phyloP scores from a whole-genome alignment of 441 rosid species.

The Euphorbia celastroides region DNA sequence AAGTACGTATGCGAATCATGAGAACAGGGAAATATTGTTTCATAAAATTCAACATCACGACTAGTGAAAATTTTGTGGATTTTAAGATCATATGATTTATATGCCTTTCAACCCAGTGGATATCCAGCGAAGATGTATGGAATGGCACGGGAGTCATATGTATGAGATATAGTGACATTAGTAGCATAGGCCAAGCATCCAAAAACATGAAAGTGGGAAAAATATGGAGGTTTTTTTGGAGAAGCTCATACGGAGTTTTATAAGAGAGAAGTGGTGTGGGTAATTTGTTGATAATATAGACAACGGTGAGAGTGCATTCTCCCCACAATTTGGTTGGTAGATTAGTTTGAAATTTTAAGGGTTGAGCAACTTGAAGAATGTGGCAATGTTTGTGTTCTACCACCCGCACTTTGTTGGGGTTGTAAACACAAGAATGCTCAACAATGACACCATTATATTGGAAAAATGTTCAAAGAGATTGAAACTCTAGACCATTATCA shows the following conservation, averaged over 20 bases:
- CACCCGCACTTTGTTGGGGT: not conserved
- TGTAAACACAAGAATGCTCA: no score
- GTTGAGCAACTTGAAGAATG: not conserved
- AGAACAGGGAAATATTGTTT: not conserved
- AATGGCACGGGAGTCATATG: not conserved
- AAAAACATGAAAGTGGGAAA: not conserved
- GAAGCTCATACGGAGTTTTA: constrained; percentile 1
- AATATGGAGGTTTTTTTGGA: not conserved
- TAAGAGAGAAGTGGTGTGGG: not conserved
- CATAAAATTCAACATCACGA: constrained; percentile 8
- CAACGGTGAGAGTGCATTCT: not conserved
- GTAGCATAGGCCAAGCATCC: constrained; percentile 7
- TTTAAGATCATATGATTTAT: not conserved
- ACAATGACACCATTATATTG: not conserved
- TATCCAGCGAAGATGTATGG: not conserved
- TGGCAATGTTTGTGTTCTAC: not conserved
- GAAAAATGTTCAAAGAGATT: no score
- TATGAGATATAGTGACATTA: not conserved
- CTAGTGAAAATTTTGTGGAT: not conserved
- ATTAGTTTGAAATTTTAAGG: constrained; percentile 8
- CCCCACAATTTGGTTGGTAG: constrained; percentile 2
- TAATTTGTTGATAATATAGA: constrained; percentile 6
- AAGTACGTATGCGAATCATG: not conserved
- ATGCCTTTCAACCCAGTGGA: not conserved
- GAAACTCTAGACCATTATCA: not conserved